These are phyloP conservation scores for Lumnitzera racemosa DNA, from an alignment of 345 rosid genomes.

Conservation along the genomic window DNA sequence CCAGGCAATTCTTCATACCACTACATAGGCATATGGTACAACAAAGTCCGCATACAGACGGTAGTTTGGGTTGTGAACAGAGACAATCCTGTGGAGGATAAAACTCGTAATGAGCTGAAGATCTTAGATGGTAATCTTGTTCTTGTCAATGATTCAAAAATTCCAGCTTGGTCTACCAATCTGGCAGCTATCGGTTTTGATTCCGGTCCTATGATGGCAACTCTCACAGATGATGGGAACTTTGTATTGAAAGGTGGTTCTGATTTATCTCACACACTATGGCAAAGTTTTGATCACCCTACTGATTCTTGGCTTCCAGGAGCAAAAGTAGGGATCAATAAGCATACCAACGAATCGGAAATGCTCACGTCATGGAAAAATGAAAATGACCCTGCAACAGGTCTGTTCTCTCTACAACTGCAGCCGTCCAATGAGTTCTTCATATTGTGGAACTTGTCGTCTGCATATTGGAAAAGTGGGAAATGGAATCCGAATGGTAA, in stretches of 20 bases:
- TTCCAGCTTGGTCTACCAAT: constrained; percentile 3
- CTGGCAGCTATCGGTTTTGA: not conserved
- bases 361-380: not conserved
- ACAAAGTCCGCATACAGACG: not conserved
- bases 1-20: constrained; percentile 7
- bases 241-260: not conserved
- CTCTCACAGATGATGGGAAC: constrained; percentile 10
- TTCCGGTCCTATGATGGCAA: not conserved
- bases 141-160: not conserved
- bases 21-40: constrained; percentile 14
- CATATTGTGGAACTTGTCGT: not conserved
- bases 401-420: not conserved
- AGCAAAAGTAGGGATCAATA: not conserved
- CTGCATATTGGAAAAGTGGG: not conserved
- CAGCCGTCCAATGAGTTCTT: not conserved
- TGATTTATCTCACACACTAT: not conserved
- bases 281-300: constrained; percentile 8
- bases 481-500: not conserved
- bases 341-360: not conserved
- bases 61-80: constrained; percentile 10
- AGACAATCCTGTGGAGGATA: not conserved
- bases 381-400: not conserved
- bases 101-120: not conserved
- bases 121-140: constrained; percentile 7
- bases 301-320: constrained; percentile 3